Evolutionary conservation across 768 basidiomycete species (phyloP), one percentile per base, ranked within the genome.

Genomic region (Russula foetens): DNA sequence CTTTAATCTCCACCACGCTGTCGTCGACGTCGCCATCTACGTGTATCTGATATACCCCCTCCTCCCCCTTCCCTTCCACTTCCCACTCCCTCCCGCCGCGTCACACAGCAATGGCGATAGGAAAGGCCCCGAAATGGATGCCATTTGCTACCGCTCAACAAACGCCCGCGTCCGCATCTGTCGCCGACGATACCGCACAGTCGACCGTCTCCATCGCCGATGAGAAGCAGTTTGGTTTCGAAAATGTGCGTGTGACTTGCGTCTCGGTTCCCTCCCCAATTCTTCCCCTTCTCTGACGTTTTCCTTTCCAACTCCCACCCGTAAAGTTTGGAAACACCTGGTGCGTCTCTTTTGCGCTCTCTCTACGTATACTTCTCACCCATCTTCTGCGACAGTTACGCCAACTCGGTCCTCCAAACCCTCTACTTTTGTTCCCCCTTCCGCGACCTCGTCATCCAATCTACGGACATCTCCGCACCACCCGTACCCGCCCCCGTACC

Each of bases 321-420:
- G 23, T 41, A 21, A 65, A 96, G 92, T 97, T 96, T 76, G 94
- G 93, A 43, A 98, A 98, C 72, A 98, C 92, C 49, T 98, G 95
- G 93, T 93, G 41, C 65, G 77, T 69, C 31, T 69, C 31, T 19
- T 57, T 44, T 23, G 5, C 4, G 31, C 31, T 33, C 31, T 33
- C 31, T 4, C 31, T 33, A 17, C 5, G 17, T 41, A 41, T 41
- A 17, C 33, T 49, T 17, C n/a, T 7, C 31, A 33, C 17, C 28
- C 46, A n/a, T 12, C 26, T 3, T 28, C 39, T 19, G 17, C 7
- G 39, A 15, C 71, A 94, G 94, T 75, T 99, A 99, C 74, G 94
- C 90, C 76, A 99, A 98, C 74, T 97, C 96, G n/a, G 93, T 99
- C 24, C 80, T 99, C 17, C 96, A 99, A 72, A 87, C 97, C 0